Evolutionary conservation across 805 yeast species (phyloP), one percentile per base, ranked within the genome.

Genomic region (Spencermartinsiella europaea): DNA sequence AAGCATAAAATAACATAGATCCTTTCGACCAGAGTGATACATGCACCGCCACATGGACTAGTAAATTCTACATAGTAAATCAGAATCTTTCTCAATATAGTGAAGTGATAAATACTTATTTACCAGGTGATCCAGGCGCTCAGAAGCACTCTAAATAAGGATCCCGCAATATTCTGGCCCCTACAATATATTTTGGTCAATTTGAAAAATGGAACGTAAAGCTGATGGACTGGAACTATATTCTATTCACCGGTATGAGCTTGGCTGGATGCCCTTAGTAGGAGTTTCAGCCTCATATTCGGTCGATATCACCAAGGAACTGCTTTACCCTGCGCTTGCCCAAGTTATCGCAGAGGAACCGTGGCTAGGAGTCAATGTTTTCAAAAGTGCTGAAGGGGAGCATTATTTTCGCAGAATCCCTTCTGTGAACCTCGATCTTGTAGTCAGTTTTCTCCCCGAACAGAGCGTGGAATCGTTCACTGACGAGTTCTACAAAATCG

Each of bases 241-340:
- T 38, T 54, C 58, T 17, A 42, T 53, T 2, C 34, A 34, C 19
- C 44, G 58, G 3, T 34, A 38, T 19, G 46, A 34, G 21, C 34
- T 43, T 10, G 35, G 34, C 15, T 14, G 34, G 43, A 43, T 44
- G 38, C 45, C 56, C 14, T 35, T 49, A 22, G 54, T 54, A 15
- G 40, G 42, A 8, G 54, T 54, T 3, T 20, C 48, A 12, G 58
- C 51, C 10, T 28, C 34, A 10, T 54, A 54, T 35, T 35, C 42
- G 7, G 15, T 22, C 15, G 34, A 20, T 10, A 12, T 52, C 7
- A 37, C 42, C 12, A 41, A 38, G 21, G 38, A 25, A 3, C 15
- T 12, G 4, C 42, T 53, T 16, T 51, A 46, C 25, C 46, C 46
- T 17, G 54, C 53, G 3, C 33, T 53, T 21, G 33, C 17, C 5